These are phyloP conservation scores for Stagonosporopsis cucurbitacearum DNA, from an alignment of 2,329 filamentous ascomycete species.

Conservation along the genomic window DNA sequence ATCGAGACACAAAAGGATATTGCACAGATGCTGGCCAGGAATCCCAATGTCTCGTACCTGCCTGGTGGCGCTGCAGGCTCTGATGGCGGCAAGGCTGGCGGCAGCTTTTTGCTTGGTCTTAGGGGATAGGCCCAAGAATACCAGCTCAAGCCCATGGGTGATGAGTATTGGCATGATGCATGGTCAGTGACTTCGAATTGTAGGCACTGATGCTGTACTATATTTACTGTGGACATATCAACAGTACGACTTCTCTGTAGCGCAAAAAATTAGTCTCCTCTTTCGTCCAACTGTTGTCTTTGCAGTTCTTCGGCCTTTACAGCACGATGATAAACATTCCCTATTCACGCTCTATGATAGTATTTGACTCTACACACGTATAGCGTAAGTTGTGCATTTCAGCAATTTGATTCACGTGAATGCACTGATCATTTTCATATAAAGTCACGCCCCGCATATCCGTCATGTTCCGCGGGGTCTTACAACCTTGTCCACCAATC, in stretches of 20 bases:
- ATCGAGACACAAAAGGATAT: slow-evolving; percentile 98
- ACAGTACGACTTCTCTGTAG: slow-evolving; percentile 34
- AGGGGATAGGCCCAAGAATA: slow-evolving; percentile 51
- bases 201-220: slow-evolving; percentile 41
- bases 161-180: slow-evolving; percentile 27
- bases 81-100: slow-evolving; percentile 64
- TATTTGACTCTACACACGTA: background rate
- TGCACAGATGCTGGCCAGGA: slow-evolving; percentile 83
- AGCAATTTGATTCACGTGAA: background rate
- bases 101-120: slow-evolving; percentile 71
- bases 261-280: slow-evolving; percentile 47
- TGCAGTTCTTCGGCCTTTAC: background rate
- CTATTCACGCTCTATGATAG: background rate
- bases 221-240: slow-evolving; percentile 29
- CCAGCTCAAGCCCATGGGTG: background rate
- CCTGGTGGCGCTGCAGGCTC: slow-evolving; percentile 70
- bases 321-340: background rate
- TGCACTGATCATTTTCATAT: background rate
- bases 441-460: background rate
- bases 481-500: background rate
- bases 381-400: background rate
- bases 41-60: slow-evolving; percentile 95
- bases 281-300: slow-evolving; percentile 19
- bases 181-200: slow-evolving; percentile 25
- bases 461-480: background rate